Evolutionary conservation across 2,329 filamentous ascomycete genomes (phyloP), one percentile per base, ranked within the genome.

Genomic region (Lanzia echinophila): DNA sequence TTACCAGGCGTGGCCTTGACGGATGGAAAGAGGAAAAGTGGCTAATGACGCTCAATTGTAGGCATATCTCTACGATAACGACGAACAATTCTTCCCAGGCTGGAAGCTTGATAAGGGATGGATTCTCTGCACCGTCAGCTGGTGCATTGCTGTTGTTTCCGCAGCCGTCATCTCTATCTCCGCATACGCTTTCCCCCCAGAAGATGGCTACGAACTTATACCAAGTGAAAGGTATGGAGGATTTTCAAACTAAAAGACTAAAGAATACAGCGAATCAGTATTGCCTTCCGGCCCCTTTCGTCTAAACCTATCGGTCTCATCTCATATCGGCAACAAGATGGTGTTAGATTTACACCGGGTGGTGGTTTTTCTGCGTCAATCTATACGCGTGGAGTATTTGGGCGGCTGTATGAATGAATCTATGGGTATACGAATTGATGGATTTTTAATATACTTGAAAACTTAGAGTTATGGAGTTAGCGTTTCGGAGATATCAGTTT

Each of bases 151-250:
- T 22, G 67, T 82, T 2, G 55, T 82, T 10, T 71, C 75, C 12
- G 82, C 79, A 1, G 71, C 75, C 13, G 82, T 79, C 12, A 74
- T 96, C 51, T 74, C 79, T 1, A 71, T 82, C 11, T 87, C 88
- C 1, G 86, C 85, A 5, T 81, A 83, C 56, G 70, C 87, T 20
- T 74, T 96, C 42, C 86, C 89, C 1, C 79, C 83, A 0, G 91
- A 96, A 68, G 88, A 87, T 64, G 91, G 89, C 53, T 96, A 96
- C 72, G 88, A 95, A 68, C 79, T 88, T 58, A 89, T 84, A 66
- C 82, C 75, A 67, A 68, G 66, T 57, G 58, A 69, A 65, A 53
- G 62, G 22, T 51, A 58, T 17, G 43, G 43, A 24, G 34, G 43
- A 15, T 22, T 53, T 15, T n/a, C 43, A 3, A 24, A 24, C 22